These are phyloP conservation scores for Glycyrrhiza uralensis DNA, from an alignment of 306 rosid genomes.

Conservation along the genomic window DNA sequence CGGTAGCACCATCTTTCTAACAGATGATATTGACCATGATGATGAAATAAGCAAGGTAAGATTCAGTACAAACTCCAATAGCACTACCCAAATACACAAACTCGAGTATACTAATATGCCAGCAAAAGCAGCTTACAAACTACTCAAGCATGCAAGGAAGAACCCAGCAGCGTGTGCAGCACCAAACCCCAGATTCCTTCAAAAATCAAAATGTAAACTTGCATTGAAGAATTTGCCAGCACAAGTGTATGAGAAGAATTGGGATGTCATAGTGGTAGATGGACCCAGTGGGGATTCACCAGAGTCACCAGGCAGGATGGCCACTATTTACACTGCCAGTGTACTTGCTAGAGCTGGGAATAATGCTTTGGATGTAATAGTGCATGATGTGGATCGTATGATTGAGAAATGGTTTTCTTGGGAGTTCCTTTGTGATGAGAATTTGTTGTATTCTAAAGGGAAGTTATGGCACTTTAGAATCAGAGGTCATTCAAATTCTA, in stretches of 20 bases:
- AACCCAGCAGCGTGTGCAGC: conserved; percentile 43
- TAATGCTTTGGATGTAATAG: conserved; percentile 54
- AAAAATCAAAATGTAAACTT: conserved; percentile 65
- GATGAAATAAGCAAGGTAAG: conserved; percentile 36
- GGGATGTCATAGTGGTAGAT: conserved; percentile 83
- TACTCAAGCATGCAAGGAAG: conserved; percentile 71
- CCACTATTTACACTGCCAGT: conserved; percentile 65
- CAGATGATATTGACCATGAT: conserved; percentile 50
- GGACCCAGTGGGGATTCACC: conserved; percentile 70
- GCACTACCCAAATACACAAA: conserved; percentile 52
- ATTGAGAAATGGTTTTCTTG: conserved; percentile 93
- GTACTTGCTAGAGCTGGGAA: conserved; percentile 69
- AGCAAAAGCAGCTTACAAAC: conserved; percentile 66
- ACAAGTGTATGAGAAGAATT: conserved; percentile 58
- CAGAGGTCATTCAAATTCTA: conserved; percentile 42
- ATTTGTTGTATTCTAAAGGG: conserved; percentile 73
- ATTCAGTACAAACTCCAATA: conserved; percentile 45
- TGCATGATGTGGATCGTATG: conserved; percentile 73
- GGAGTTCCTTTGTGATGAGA: conserved; percentile 91
- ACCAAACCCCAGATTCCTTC: conserved; percentile 44
- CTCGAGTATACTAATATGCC: conserved; percentile 47
- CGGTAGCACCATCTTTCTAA: conserved; percentile 77
- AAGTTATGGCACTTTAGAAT: conserved; percentile 82
- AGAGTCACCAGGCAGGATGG: conserved; percentile 85
- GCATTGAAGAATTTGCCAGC: conserved; percentile 68